Evolutionary conservation across 345 rosid species (phyloP).

Genomic region (Orychophragmus violaceus): DNA sequence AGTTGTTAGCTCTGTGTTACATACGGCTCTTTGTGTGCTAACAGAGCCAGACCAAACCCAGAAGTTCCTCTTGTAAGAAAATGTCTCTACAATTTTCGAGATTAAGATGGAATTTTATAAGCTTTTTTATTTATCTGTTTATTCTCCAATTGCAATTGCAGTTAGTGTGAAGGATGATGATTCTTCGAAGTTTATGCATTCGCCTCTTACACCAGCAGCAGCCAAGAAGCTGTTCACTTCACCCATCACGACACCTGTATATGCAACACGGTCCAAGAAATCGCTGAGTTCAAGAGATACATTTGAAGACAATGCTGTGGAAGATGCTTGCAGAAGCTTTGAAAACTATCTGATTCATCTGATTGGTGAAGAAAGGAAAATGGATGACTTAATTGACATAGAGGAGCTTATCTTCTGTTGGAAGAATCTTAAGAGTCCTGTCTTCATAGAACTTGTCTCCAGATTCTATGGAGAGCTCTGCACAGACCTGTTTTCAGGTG

Average conservation of each 20-base stretch:
- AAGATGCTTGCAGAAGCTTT: constrained; percentile 77
- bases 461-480: constrained; percentile 83
- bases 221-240: constrained; percentile 40
- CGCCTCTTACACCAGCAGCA: constrained; percentile 56
- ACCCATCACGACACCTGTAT: constrained; percentile 53
- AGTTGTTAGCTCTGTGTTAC: too few species aligned
- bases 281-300: constrained; percentile 14
- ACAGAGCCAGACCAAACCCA: constrained; percentile 28
- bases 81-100: neutral
- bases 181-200: constrained; percentile 23
- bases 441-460: constrained; percentile 61
- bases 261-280: constrained; percentile 11
- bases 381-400: constrained; percentile 63
- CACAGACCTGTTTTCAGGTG: constrained; percentile 34
- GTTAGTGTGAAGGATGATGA: constrained; percentile 27
- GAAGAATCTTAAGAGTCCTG: constrained; percentile 76
- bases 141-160: neutral
- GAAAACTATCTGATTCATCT: constrained; percentile 83
- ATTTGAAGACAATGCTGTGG: constrained; percentile 38
- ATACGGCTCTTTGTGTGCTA: too few species aligned
- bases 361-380: constrained; percentile 72
- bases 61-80: constrained; percentile 31
- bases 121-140: neutral
- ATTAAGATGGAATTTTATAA: neutral
- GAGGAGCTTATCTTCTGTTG: constrained; percentile 83